phyloP scores from a whole-genome alignment of 2,329 filamentous ascomycete genomes.

The Chrysoporthe puriensis region DNA sequence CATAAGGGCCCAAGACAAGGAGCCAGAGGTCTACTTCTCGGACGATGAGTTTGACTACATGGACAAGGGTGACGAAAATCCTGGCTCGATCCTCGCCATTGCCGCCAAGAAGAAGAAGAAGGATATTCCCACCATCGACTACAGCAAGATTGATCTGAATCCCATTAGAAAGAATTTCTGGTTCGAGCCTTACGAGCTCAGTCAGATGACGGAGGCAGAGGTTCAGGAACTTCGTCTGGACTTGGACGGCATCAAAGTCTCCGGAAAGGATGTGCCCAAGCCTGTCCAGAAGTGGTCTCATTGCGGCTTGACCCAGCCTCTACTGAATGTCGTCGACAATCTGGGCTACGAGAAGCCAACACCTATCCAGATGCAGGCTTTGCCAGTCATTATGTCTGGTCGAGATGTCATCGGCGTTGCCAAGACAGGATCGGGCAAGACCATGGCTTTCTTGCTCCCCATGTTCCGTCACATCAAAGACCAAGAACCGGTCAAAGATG shows the following conservation, averaged over 20 bases:
- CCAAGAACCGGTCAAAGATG: conserved; percentile 79
- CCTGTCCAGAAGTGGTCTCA: conserved; percentile 97
- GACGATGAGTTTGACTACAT: conserved; percentile 73
- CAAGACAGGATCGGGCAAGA: conserved; percentile 98
- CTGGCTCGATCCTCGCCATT: conserved; percentile 55
- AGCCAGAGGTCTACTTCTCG: conserved; percentile 85
- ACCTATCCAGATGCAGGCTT: conserved; percentile 91
- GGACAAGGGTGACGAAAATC: conserved; percentile 51
- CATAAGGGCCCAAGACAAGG: conserved; percentile 58
- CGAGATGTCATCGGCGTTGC: conserved; percentile 95
- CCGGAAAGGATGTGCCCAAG: conserved; percentile 84
- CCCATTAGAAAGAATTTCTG: conserved; percentile 94
- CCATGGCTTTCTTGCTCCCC: conserved; percentile 89
- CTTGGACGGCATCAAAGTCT: conserved; percentile 93
- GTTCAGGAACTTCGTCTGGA: conserved; percentile 80
- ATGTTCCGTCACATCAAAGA: conserved; percentile 99
- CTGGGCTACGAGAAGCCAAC: conserved; percentile 88
- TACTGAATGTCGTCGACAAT: conserved; percentile 80
- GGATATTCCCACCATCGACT: conserved; percentile 86
- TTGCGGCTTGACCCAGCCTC: conserved; percentile 85
- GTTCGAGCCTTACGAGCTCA: conserved; percentile 83
- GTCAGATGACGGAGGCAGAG: conserved; percentile 82
- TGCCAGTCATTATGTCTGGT: conserved; percentile 94
- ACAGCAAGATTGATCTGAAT: conserved; percentile 82
- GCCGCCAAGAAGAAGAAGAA: conserved; percentile 83